Percentiles rank a stretch among this genome's conserved stretches.
These are phyloP conservation scores for Penicillium crystallinum DNA, from an alignment of 495 filamentous ascomycete species.

Conservation along the genomic window DNA sequence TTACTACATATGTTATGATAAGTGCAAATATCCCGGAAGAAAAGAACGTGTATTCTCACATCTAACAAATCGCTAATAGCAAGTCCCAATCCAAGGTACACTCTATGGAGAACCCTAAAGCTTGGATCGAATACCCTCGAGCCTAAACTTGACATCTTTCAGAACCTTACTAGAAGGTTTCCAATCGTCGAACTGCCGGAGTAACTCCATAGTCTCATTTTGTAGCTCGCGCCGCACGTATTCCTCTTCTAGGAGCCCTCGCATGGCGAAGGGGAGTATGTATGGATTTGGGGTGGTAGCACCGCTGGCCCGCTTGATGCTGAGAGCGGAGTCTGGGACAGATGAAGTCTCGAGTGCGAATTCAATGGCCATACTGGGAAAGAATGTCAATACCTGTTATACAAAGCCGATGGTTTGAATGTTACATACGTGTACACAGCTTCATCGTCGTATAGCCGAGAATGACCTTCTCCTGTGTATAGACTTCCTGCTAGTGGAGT, in stretches of 20 bases:
- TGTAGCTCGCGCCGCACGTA: slow-evolving; percentile 75
- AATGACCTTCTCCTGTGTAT: slow-evolving; percentile 90
- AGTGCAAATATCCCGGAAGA: too few relatives aligned
- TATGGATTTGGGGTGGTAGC: slow-evolving; percentile 68
- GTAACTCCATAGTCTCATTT: slow-evolving; percentile 69
- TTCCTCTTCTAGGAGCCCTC: slow-evolving; percentile 88
- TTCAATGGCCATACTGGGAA: slow-evolving; percentile 65
- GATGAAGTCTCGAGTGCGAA: slow-evolving; percentile 81
- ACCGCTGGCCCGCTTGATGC: slow-evolving; percentile 46
- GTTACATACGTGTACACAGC: slow-evolving; percentile 73
- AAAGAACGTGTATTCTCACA: not conserved
- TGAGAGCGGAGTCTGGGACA: slow-evolving; percentile 48
- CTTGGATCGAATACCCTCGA: slow-evolving; percentile 88
- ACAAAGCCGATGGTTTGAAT: not conserved
- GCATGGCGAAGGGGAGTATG: slow-evolving; percentile 88
- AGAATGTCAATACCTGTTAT: slow-evolving; percentile 14
- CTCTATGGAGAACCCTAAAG: slow-evolving; percentile 37
- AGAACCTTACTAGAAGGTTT: slow-evolving; percentile 81
- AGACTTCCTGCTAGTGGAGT: slow-evolving; percentile 84
- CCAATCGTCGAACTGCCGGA: slow-evolving; percentile 91
- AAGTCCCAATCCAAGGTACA: not conserved
- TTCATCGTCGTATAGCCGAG: slow-evolving; percentile 83
- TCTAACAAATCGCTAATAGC: not conserved
- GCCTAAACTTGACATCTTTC: slow-evolving; percentile 91
- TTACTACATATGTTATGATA: too few relatives aligned